Percentiles rank a stretch among this genome's conserved stretches.
phyloP scores from a whole-genome alignment of 805 yeast species.

The Tetrapisispora namnaoensis region DNA sequence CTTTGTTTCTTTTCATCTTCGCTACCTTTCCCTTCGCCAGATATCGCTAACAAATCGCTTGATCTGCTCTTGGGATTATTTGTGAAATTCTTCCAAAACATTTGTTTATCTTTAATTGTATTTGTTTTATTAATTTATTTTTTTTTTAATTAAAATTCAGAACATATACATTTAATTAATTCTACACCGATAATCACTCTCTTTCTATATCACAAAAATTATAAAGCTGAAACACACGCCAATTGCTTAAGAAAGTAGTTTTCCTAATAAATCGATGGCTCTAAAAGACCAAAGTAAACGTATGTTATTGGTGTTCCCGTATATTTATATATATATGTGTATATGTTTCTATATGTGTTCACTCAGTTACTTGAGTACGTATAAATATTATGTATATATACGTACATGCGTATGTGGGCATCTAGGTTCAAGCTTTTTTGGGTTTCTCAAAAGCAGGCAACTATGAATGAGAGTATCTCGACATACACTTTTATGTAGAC shows the following conservation, averaged over 20 bases:
- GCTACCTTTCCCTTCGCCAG: neutral
- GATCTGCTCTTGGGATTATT: conserved; percentile 28
- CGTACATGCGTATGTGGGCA: too few relatives aligned
- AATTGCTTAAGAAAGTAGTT: too few relatives aligned
- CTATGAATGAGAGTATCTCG: too few relatives aligned
- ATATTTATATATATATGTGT: too few relatives aligned
- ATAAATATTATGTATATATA: too few relatives aligned
- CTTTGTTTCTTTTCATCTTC: neutral
- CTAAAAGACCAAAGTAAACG: too few relatives aligned
- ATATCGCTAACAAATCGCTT: conserved; percentile 15
- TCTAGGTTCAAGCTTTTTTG: too few relatives aligned
- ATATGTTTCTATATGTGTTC: too few relatives aligned
- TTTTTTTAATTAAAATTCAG: neutral
- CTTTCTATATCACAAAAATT: too few relatives aligned
- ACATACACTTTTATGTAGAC: neutral
- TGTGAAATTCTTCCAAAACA: conserved; percentile 25
- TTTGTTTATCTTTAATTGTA: neutral
- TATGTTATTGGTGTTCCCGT: neutral
- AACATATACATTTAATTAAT: neutral
- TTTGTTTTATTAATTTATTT: neutral
- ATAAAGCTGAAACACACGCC: too few relatives aligned
- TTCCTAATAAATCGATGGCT: too few relatives aligned
- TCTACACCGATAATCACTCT: neutral
- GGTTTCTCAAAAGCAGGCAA: too few relatives aligned
- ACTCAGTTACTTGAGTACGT: neutral